A percentile compares a stretch with the other conserved stretches of the same genome.
Evolutionary conservation across 2,329 filamentous ascomycete species (phyloP).

Genomic region (Pseudocercospora musae): DNA sequence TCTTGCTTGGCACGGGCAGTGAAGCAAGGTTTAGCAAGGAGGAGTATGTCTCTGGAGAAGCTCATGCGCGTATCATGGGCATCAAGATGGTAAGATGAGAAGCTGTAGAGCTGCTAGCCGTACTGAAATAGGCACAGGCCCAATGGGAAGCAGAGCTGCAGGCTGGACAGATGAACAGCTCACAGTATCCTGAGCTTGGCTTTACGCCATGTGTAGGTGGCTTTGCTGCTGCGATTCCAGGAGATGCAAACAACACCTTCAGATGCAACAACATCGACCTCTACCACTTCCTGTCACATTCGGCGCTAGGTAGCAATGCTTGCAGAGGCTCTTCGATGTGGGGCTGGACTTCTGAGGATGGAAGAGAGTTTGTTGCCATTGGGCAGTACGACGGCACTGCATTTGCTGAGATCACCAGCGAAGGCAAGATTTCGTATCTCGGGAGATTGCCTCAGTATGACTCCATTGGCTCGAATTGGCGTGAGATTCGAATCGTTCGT

Average conservation of each 20-base stretch:
- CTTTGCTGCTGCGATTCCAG: constrained; percentile 20
- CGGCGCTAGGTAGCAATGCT: constrained; percentile 48
- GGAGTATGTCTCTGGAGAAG: constrained; percentile 23
- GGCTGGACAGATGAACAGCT: constrained; percentile 37
- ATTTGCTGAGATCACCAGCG: constrained; percentile 51
- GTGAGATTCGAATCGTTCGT: constrained; percentile 49
- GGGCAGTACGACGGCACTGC: constrained; percentile 55
- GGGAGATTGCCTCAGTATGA: constrained; percentile 52
- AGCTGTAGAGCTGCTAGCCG: no score
- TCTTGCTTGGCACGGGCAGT: constrained; percentile 11
- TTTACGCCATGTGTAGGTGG: constrained; percentile 29
- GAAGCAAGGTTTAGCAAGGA: constrained; percentile 16
- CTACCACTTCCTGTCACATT: constrained; percentile 55
- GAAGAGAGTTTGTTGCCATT: constrained; percentile 55
- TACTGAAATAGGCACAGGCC: constrained; percentile 28
- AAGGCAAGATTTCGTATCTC: constrained; percentile 52
- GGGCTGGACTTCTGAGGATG: constrained; percentile 53
- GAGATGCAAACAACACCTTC: constrained; percentile 34
- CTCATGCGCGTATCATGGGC: constrained; percentile 24
- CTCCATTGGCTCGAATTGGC: constrained; percentile 46
- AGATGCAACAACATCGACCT: constrained; percentile 49
- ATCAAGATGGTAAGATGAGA: constrained; percentile 31
- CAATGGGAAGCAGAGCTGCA: constrained; percentile 37
- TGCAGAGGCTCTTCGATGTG: constrained; percentile 48
- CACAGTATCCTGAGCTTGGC: constrained; percentile 39